Evolutionary conservation across 2,329 filamentous ascomycete species (phyloP).

Genomic region (Clarireedia paspali): DNA sequence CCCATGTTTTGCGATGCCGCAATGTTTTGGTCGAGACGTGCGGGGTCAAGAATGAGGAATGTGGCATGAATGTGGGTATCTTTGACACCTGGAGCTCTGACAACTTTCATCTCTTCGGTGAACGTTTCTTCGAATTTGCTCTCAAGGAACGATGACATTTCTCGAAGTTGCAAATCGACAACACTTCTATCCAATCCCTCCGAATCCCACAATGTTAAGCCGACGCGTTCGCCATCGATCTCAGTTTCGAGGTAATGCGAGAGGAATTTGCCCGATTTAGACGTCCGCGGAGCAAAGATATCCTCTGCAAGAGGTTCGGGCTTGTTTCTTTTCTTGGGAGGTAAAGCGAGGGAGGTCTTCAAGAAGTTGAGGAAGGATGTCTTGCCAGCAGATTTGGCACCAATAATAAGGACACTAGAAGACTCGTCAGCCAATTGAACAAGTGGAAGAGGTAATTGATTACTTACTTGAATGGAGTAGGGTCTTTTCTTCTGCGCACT

Average conservation of each 20-base stretch:
- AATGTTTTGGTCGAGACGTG: constrained; percentile 76
- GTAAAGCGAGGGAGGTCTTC: constrained; percentile 74
- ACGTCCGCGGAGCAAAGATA: constrained; percentile 37
- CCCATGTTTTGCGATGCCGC: constrained; percentile 48
- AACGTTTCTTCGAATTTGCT: constrained; percentile 99
- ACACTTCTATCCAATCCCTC: constrained; percentile 91
- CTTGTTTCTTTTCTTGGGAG: constrained; percentile 62
- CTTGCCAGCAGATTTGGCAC: constrained; percentile 82
- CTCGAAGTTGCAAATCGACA: constrained; percentile 86
- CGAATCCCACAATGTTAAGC: constrained; percentile 93
- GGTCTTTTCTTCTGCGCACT: constrained; percentile 90
- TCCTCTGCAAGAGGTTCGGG: constrained; percentile 39
- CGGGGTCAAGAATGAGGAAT: constrained; percentile 84
- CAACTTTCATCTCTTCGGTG: constrained; percentile 92
- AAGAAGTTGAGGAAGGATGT: constrained; percentile 96
- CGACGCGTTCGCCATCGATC: constrained; percentile 84
- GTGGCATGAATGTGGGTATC: constrained; percentile 97
- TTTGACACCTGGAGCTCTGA: constrained; percentile 83
- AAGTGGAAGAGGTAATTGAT: neutral
- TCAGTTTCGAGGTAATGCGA: constrained; percentile 91
- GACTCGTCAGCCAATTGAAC: constrained; percentile 12
- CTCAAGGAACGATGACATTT: constrained; percentile 88
- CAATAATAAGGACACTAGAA: constrained; percentile 77
- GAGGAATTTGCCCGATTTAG: constrained; percentile 58
- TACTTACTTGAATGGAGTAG: constrained; percentile 97